phyloP scores from a whole-genome alignment of 1,284 basidiomycete species.

The Takashimella tepidaria region DNA sequence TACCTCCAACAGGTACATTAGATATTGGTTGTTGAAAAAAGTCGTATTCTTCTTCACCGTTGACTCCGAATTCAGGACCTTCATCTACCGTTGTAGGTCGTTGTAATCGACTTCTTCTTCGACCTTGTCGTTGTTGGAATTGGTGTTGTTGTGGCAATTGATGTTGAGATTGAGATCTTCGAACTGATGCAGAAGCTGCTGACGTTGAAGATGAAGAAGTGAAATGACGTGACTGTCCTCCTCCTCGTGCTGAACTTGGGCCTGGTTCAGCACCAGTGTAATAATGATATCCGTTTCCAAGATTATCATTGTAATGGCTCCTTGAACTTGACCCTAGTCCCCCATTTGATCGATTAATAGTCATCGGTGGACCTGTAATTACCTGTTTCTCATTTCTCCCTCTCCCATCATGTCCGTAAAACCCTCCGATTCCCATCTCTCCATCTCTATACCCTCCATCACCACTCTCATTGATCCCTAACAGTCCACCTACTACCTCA shows the following conservation, averaged over 20 bases:
- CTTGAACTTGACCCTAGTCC: neutral
- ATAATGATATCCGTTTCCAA: too few relatives aligned
- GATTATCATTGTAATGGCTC: neutral
- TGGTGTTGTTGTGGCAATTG: neutral
- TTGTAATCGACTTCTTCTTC: too few relatives aligned
- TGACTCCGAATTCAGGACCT: neutral
- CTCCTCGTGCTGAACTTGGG: neutral
- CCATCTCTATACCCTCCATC: neutral
- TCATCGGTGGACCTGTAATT: neutral
- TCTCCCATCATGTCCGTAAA: conserved; percentile 4
- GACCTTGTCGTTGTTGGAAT: too few relatives aligned
- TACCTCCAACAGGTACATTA: too few relatives aligned
- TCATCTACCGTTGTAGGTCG: neutral
- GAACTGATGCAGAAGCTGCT: too few relatives aligned
- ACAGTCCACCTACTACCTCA: too few relatives aligned
- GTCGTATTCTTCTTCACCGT: neutral
- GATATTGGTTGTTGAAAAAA: neutral
- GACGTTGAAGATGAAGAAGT: neutral
- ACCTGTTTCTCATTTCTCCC: neutral
- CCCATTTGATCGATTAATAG: neutral
- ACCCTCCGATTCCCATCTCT: conserved; percentile 6
- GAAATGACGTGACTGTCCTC: neutral
- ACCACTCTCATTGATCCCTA: neutral
- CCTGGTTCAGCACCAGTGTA: too few relatives aligned
- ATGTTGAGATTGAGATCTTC: neutral